Evolutionary conservation across 2,329 filamentous ascomycete genomes (phyloP).

Genomic region (Aureobasidium melanogenum): DNA sequence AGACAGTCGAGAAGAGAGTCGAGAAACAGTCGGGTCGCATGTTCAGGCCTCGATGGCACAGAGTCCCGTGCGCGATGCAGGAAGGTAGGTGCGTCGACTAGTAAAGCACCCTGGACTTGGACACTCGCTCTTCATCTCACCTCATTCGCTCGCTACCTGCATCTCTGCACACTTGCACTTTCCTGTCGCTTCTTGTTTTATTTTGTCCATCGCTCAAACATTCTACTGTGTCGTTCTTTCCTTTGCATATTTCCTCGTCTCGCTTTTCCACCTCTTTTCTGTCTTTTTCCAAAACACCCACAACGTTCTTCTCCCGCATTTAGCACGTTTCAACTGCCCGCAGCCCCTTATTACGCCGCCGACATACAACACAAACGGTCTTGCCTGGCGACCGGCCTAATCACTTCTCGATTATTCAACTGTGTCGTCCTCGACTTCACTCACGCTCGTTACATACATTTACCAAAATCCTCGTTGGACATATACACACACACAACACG

Average conservation of each 20-base stretch:
- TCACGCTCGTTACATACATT: conserved; percentile 3
- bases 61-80: not conserved
- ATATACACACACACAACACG: not conserved
- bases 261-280: not conserved
- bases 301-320: conserved; percentile 4
- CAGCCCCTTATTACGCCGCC: conserved; percentile 8
- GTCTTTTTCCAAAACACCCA: conserved; percentile 9
- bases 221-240: not conserved
- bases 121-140: not conserved
- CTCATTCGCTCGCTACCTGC: conserved; percentile 3
- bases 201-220: not conserved
- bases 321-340: conserved; percentile 7
- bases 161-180: not conserved
- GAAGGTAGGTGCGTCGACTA: not conserved
- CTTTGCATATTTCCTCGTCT: not conserved
- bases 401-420: not conserved
- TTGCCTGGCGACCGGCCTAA: conserved; percentile 4
- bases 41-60: not conserved
- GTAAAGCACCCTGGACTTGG: conserved; percentile 5
- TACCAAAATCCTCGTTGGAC: not conserved
- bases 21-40: not conserved
- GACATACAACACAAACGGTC: not conserved
- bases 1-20: not conserved
- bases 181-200: not conserved
- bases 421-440: conserved; percentile 2